Conservation (phyloP, 2,329 filamentous ascomycete species). For the Paradendryphiella salina region DNA sequence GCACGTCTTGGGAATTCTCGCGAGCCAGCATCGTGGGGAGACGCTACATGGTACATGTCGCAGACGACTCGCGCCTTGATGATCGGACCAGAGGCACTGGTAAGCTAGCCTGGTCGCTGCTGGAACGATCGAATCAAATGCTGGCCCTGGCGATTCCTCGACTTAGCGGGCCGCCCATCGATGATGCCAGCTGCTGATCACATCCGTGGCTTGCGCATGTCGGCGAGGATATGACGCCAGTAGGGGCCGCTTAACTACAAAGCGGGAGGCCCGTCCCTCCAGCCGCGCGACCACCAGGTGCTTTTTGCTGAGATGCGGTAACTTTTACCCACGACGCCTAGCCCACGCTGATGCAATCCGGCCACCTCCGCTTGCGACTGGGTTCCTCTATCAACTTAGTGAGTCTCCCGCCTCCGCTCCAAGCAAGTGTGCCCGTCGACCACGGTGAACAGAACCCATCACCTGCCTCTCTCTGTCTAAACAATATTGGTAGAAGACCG, state of each 20-base stretch:
- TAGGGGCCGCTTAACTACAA: conserved; percentile 1
- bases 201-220: conserved; percentile 4
- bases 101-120: background rate
- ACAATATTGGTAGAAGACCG: too few relatives aligned
- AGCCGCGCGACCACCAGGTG: conserved; percentile 3
- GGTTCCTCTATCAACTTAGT: background rate
- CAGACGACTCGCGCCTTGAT: too few relatives aligned
- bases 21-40: background rate
- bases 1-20: too few relatives aligned
- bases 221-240: conserved; percentile 3
- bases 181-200: conserved; percentile 12
- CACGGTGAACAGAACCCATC: background rate
- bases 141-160: background rate
- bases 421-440: conserved; percentile 3
- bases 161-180: conserved; percentile 5
- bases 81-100: too few relatives aligned
- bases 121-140: background rate
- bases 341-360: background rate
- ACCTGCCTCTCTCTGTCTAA: too few relatives aligned
- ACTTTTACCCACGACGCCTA: background rate
- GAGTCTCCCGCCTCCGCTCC: background rate
- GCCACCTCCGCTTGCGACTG: conserved; percentile 1
- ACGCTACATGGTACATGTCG: background rate
- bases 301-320: background rate
- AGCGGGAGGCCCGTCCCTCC: conserved; percentile 12